Percentiles rank a stretch among this genome's conserved stretches.
Conservation (phyloP, 805 yeast species). For the Sugiyamaella lignohabitans region DNA sequence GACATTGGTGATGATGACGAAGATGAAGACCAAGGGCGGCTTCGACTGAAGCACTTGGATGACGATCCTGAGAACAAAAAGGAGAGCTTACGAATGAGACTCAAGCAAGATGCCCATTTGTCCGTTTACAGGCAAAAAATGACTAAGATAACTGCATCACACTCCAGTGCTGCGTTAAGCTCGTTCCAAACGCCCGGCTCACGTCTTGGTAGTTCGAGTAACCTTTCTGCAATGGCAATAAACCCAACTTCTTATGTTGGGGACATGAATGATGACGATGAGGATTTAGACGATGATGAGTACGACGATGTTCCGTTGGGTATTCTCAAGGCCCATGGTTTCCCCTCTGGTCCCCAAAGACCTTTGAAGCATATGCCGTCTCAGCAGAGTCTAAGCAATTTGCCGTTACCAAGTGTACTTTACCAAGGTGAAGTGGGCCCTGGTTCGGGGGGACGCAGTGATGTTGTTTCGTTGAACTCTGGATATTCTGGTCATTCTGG, state of each 20-base stretch:
- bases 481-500: conserved; percentile 14
- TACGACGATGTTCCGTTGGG: conserved; percentile 38
- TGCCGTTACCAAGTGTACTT: neutral
- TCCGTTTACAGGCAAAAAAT: conserved; percentile 38
- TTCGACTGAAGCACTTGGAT: conserved; percentile 3
- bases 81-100: conserved; percentile 26
- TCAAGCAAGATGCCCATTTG: conserved; percentile 35
- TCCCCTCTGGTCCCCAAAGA: conserved; percentile 25
- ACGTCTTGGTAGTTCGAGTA: neutral
- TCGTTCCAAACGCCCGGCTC: conserved; percentile 9
- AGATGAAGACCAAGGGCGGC: conserved; percentile 7
- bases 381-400: conserved; percentile 11
- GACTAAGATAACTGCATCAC: conserved; percentile 33
- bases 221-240: conserved; percentile 3
- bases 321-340: conserved; percentile 35
- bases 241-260: conserved; percentile 5
- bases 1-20: conserved; percentile 15
- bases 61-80: conserved; percentile 21
- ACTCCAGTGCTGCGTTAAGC: conserved; percentile 13
- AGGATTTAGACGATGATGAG: conserved; percentile 32
- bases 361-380: conserved; percentile 17
- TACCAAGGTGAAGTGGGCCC: neutral
- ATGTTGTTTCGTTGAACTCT: neutral
- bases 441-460: neutral
- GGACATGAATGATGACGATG: conserved; percentile 16